Base-by-base conservation (phyloP, 371 early-diverging fungal species). In the Mortierella sp. region DNA sequence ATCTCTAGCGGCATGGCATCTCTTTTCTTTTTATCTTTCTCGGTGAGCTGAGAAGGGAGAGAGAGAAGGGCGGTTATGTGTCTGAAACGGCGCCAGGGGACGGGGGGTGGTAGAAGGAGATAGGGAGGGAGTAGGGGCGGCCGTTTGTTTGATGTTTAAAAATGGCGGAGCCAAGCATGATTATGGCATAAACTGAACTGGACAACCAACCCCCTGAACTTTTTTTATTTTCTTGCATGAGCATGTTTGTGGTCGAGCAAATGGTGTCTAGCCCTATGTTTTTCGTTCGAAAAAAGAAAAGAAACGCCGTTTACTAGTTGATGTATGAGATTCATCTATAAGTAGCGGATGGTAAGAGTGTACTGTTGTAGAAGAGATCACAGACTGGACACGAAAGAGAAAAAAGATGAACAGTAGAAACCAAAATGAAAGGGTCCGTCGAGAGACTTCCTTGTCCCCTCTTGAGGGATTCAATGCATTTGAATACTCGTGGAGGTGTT, bases 71-170 rank as follows among this genome's bases (percentile, higher is more conserved):
- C 63, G 63, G 63, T 63, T 63, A 7, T 31, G 34, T 63, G 28
- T 60, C 60, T 60, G 63, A 63, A 63, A 63, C 63, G 38, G 63
- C 34, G 63, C 38, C 63, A 63, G 21, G 63, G 34, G 63, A 34
- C 26, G 11, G 60, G 60, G 34, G 28, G 63, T 26, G 19, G 63
- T 26, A 8, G 58, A 26, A 26, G 28, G 58, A 8, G 19, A 60
- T 16, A 34, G 19, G 63, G 63, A 63, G 31, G 14, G 60, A 28
- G 47, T 8, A 47, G 50, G 16, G 50, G 50, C 11, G 50, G 16
- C 16, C 16, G 19, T 10, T 28, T 14, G 63, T 63, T 63, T 63
- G 63, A 63, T 63, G 63, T 31, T 28, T 63, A 63, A 63, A 63
- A 63, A 63, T 34, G 63, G 34, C 8, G 38, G 34, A 63, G 28